Conservation (phyloP, 2,329 filamentous ascomycete genomes). For the Fusarium nisikadoi region DNA sequence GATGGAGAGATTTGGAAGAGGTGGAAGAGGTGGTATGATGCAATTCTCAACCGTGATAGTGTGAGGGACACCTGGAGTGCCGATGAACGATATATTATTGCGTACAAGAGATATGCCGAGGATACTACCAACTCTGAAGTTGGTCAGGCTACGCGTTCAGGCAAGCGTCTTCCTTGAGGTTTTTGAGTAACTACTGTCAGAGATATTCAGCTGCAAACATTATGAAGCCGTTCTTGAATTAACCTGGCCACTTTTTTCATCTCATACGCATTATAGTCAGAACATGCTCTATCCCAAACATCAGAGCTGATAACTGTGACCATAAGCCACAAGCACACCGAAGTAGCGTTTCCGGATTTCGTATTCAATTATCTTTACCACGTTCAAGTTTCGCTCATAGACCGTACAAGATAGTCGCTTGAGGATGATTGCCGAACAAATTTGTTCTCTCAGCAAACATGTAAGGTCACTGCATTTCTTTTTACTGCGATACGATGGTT, state of each 20-base stretch:
- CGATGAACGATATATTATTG: constrained; percentile 71
- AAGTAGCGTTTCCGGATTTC: not conserved
- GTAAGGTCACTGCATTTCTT: not conserved
- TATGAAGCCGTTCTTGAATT: not conserved
- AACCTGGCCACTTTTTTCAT: not conserved
- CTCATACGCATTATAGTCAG: not conserved
- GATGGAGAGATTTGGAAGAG: constrained; percentile 73
- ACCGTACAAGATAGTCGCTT: not conserved
- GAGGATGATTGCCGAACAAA: not conserved
- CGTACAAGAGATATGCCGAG: constrained; percentile 75
- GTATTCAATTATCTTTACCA: not conserved
- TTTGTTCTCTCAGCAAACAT: not conserved
- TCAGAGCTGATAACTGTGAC: not conserved
- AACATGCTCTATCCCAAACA: not conserved
- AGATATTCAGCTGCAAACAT: no score
- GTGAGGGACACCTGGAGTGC: constrained; percentile 76
- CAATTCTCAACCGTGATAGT: constrained; percentile 68
- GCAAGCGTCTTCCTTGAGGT: constrained; percentile 65
- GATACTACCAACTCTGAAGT: constrained; percentile 71
- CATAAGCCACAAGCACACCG: no score
- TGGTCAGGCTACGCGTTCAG: constrained; percentile 70
- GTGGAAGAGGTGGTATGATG: constrained; percentile 73
- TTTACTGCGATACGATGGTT: not conserved
- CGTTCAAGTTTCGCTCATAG: not conserved
- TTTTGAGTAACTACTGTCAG: not conserved